Percentiles rank a stretch among this genome's conserved stretches.
These are phyloP conservation scores for Pichia sporocuriosa DNA, from an alignment of 805 yeast genomes.

Conservation along the genomic window DNA sequence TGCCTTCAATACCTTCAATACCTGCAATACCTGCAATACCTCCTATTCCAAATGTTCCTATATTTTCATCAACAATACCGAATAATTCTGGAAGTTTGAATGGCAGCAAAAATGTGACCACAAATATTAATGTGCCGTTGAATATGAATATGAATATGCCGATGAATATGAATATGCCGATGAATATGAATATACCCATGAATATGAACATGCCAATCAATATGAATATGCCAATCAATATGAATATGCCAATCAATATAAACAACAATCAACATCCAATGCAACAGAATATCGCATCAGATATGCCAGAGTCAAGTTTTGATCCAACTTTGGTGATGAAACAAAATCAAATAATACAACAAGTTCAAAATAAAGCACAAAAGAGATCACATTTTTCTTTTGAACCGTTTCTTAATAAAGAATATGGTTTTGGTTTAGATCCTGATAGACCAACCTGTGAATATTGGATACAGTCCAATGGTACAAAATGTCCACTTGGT, in stretches of 20 bases:
- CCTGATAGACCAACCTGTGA: slow-evolving; percentile 89
- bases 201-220: slow-evolving; percentile 1
- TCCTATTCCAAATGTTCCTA: background rate
- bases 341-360: slow-evolving; percentile 16
- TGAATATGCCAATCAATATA: slow-evolving; percentile 1
- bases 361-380: slow-evolving; percentile 10
- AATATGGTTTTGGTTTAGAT: slow-evolving; percentile 74
- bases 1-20: background rate
- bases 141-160: background rate
- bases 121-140: background rate
- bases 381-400: slow-evolving; percentile 40
- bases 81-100: too few species aligned
- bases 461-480: slow-evolving; percentile 53
- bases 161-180: background rate
- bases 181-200: slow-evolving; percentile 6
- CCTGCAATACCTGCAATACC: background rate
- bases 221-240: slow-evolving; percentile 2
- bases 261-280: background rate
- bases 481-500: slow-evolving; percentile 71
- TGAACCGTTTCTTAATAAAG: slow-evolving; percentile 75
- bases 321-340: slow-evolving; percentile 14
- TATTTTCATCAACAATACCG: background rate
- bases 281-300: background rate
- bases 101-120: background rate
- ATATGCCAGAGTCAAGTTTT: slow-evolving; percentile 2